phyloP scores from a whole-genome alignment of 139 green algal species.

The Zygnema cylindricum region DNA sequence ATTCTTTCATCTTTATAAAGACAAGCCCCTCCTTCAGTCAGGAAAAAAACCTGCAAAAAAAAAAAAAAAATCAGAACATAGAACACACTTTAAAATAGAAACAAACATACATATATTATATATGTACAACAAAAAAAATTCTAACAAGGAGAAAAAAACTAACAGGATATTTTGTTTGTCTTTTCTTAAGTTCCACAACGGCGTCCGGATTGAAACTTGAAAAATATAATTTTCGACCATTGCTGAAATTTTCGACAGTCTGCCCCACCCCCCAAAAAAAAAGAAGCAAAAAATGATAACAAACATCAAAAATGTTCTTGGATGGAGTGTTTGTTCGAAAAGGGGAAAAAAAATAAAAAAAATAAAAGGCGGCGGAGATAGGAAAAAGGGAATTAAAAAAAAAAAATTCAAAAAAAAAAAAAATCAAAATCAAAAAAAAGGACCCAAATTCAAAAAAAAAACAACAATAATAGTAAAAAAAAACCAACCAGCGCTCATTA shows the following conservation, averaged over 20 bases:
- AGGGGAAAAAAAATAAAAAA: neutral
- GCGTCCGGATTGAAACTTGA: slow-evolving; percentile 48
- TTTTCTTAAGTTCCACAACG: slow-evolving; percentile 30
- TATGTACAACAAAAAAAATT: neutral
- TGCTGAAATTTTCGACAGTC: neutral
- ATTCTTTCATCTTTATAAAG: slow-evolving; percentile 30
- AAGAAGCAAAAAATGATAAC: neutral
- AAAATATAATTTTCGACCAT: slow-evolving; percentile 35
- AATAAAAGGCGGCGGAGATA: no score
- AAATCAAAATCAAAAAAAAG: no score
- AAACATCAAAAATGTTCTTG: neutral
- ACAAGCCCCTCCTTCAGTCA: slow-evolving; percentile 25
- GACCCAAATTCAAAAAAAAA: no score
- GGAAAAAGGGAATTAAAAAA: no score
- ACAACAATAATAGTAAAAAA: no score
- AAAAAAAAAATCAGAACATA: neutral
- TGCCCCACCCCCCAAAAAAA: slow-evolving; percentile 15
- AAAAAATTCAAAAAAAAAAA: no score
- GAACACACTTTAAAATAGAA: neutral
- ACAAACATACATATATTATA: no score
- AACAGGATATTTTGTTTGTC: slow-evolving; percentile 21
- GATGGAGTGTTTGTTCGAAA: neutral
- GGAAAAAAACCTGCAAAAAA: slow-evolving; percentile 44
- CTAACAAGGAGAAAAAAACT: no score
- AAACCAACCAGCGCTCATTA: no score